A percentile compares a stretch with the other conserved stretches of the same genome.
Evolutionary conservation across 2,329 filamentous ascomycete species (phyloP).

Genomic region (Ceratocystis huliohia): DNA sequence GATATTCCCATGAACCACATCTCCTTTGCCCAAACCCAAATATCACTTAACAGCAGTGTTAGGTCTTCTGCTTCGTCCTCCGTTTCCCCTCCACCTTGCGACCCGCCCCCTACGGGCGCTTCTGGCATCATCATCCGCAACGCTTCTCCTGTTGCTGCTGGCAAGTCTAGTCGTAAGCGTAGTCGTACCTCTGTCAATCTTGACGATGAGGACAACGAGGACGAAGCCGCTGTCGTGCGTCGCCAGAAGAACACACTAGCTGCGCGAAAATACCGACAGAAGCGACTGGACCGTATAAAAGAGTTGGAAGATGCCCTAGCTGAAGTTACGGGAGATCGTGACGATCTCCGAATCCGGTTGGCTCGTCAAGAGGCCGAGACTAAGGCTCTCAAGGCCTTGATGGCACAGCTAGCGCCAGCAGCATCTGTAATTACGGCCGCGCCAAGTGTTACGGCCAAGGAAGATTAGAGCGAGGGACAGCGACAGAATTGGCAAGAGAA

Average conservation of each 20-base stretch:
- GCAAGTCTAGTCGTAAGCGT: conserved; percentile 6
- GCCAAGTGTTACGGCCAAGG: background rate
- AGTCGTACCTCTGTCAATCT: conserved; percentile 11
- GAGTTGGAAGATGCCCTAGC: conserved; percentile 49
- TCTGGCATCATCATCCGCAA: background rate
- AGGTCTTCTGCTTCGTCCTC: conserved; percentile 3
- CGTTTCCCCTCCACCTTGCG: conserved; percentile 4
- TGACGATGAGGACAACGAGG: conserved; percentile 17
- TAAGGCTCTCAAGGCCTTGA: conserved; percentile 44
- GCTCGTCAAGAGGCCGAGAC: conserved; percentile 54
- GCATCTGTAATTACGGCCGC: background rate
- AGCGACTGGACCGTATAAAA: conserved; percentile 52
- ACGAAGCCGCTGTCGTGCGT: conserved; percentile 15
- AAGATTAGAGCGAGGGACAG: background rate
- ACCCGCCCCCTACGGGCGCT: background rate
- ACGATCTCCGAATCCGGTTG: conserved; percentile 49
- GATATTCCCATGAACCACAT: conserved; percentile 12
- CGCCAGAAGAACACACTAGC: conserved; percentile 57
- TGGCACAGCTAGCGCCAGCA: conserved; percentile 23
- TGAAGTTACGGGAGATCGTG: conserved; percentile 47
- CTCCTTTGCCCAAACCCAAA: conserved; percentile 5
- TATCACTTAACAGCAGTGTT: background rate
- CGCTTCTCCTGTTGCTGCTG: background rate
- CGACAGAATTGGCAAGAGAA: background rate
- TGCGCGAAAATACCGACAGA: conserved; percentile 59